Conservation (phyloP, 495 filamentous ascomycete genomes). For the Eremomyces bilateralis region DNA sequence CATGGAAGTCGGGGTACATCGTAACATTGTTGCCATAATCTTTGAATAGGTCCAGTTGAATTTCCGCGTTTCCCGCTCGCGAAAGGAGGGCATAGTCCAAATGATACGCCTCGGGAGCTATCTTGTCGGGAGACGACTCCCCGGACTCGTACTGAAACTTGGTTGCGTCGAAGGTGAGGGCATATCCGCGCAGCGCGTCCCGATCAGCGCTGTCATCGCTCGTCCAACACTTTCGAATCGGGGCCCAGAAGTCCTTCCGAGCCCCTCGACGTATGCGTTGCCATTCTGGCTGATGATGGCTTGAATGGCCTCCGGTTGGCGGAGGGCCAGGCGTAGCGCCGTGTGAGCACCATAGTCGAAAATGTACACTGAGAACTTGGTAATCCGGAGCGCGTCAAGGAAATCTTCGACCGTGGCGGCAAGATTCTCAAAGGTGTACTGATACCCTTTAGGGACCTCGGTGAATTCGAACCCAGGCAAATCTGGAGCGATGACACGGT, state of each 20-base stretch:
- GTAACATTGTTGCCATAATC: constrained; percentile 34
- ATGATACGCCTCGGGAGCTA: constrained; percentile 1
- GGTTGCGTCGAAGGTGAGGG: constrained; percentile 27
- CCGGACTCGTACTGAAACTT: constrained; percentile 34
- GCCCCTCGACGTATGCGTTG: constrained; percentile 39
- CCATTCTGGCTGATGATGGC: constrained; percentile 41
- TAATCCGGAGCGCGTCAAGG: constrained; percentile 23
- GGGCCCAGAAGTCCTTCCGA: constrained; percentile 33
- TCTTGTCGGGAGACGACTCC: constrained; percentile 2
- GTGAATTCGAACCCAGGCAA: constrained; percentile 4
- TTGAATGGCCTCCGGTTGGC: constrained; percentile 23
- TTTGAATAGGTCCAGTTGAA: constrained; percentile 35
- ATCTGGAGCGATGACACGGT: constrained; percentile 3
- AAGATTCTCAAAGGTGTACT: constrained; percentile 4
- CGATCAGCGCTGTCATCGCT: constrained; percentile 19
- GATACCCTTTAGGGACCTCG: neutral
- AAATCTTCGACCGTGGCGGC: constrained; percentile 24
- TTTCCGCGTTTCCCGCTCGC: constrained; percentile 16
- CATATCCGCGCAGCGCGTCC: constrained; percentile 16
- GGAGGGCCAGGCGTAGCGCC: constrained; percentile 30
- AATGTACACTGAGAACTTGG: constrained; percentile 33
- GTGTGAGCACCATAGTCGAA: constrained; percentile 46
- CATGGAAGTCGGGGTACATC: constrained; percentile 37
- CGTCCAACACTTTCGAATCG: constrained; percentile 27
- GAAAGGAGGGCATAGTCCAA: constrained; percentile 1